Conservation (phyloP, 176 grass and related monocot genomes). For the Carex littledalei region DNA sequence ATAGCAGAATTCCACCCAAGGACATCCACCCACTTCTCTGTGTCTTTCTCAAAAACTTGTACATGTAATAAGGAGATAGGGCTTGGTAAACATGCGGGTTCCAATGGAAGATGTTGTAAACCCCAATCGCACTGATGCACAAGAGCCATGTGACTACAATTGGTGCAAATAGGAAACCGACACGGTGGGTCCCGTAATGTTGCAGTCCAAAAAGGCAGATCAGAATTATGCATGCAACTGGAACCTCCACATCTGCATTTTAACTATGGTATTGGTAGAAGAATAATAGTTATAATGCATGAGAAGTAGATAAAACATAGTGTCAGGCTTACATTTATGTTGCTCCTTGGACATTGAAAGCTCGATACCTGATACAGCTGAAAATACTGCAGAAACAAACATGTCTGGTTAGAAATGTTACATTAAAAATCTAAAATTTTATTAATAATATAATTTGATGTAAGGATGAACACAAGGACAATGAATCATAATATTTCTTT, state of each 20-base stretch:
- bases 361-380: constrained; percentile 89
- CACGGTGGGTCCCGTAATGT: constrained; percentile 94
- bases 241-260: constrained; percentile 87
- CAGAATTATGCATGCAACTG: constrained; percentile 72
- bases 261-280: constrained; percentile 13
- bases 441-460: neutral
- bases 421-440: neutral
- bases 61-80: constrained; percentile 96
- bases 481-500: neutral
- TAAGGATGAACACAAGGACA: neutral
- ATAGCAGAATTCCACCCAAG: constrained; percentile 81
- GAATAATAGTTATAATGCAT: neutral
- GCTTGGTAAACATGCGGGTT: constrained; percentile 89
- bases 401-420: constrained; percentile 14
- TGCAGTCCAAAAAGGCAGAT: constrained; percentile 80
- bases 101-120: constrained; percentile 92
- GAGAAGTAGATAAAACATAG: neutral
- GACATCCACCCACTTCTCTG: constrained; percentile 98
- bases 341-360: constrained; percentile 89
- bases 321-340: constrained; percentile 80
- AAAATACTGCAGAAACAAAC: constrained; percentile 63
- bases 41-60: constrained; percentile 90
- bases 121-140: constrained; percentile 87
- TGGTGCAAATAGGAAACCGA: constrained; percentile 90
- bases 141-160: constrained; percentile 87